phyloP scores from a whole-genome alignment of 768 basidiomycete species.

The Daedalea quercina region DNA sequence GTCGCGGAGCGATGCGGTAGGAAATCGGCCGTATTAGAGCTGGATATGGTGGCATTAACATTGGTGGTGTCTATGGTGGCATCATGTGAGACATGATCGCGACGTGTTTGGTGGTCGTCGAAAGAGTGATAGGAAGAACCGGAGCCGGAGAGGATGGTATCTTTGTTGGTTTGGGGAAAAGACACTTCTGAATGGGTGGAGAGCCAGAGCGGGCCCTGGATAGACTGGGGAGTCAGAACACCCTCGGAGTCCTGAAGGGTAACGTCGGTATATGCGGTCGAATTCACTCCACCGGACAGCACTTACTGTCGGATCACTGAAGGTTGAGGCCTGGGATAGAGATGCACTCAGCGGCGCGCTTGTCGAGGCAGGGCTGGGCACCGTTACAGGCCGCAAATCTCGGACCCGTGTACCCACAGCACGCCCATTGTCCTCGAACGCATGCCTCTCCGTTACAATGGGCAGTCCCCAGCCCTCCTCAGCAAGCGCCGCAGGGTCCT shows the following conservation, averaged over 20 bases:
- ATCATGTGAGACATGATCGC: neutral
- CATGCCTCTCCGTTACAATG: neutral
- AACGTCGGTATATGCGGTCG: conserved; percentile 2
- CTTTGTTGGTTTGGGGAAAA: neutral
- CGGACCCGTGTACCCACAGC: neutral
- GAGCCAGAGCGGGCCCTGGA: neutral
- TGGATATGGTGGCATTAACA: neutral
- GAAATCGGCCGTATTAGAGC: neutral
- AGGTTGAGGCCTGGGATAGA: neutral
- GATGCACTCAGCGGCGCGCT: neutral
- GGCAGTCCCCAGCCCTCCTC: conserved; percentile 1
- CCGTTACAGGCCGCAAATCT: neutral
- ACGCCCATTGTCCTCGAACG: neutral
- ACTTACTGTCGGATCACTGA: conserved; percentile 1
- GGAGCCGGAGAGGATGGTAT: neutral
- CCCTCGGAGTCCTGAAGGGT: conserved; percentile 4
- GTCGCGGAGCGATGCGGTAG: neutral
- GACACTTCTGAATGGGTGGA: neutral
- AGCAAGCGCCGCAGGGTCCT: neutral
- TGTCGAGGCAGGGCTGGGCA: neutral
- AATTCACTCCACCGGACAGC: neutral
- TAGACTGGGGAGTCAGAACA: conserved; percentile 1
- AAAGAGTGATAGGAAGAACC: neutral
- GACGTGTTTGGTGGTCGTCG: neutral
- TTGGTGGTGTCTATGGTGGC: neutral